A percentile compares a stretch with the other conserved stretches of the same genome.
Conservation (phyloP, 1,139 yeast genomes). For the Diutina catenulata region DNA sequence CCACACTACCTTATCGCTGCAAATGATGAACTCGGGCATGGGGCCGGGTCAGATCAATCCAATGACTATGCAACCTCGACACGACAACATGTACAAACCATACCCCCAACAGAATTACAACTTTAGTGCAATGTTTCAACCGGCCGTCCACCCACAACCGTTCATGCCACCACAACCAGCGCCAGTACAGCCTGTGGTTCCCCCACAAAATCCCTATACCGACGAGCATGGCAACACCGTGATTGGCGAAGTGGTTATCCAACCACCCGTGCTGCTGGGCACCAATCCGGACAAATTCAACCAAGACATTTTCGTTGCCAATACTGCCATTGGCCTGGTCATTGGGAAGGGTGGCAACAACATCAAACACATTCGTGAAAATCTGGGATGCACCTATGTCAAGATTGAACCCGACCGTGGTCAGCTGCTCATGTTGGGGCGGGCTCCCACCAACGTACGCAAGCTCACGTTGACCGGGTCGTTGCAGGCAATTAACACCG, state of each 20-base stretch:
- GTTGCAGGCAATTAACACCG: conserved; percentile 60
- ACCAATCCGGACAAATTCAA: conserved; percentile 34
- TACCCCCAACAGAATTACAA: conserved; percentile 15
- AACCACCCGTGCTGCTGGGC: conserved; percentile 27
- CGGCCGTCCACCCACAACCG: conserved; percentile 27
- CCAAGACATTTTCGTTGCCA: conserved; percentile 69
- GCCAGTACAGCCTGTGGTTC: conserved; percentile 9
- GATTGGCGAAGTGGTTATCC: conserved; percentile 33
- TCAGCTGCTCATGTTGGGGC: conserved; percentile 37
- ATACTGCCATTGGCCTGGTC: conserved; percentile 69
- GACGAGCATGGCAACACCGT: conserved; percentile 37
- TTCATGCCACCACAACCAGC: not conserved
- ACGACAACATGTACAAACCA: conserved; percentile 8
- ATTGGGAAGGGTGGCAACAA: conserved; percentile 84
- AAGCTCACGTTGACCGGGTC: conserved; percentile 63
- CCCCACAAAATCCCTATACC: conserved; percentile 26
- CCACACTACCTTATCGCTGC: conserved; percentile 11
- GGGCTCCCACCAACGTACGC: conserved; percentile 45
- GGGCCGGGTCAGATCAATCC: not conserved
- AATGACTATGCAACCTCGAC: conserved; percentile 8
- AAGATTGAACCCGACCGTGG: conserved; percentile 47
- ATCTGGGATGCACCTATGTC: conserved; percentile 64
- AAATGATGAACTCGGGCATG: not conserved
- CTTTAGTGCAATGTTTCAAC: conserved; percentile 34
- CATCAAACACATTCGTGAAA: conserved; percentile 66